Evolutionary conservation across 1,284 basidiomycete species (phyloP).

Genomic region (Papiliotrema terrestris): DNA sequence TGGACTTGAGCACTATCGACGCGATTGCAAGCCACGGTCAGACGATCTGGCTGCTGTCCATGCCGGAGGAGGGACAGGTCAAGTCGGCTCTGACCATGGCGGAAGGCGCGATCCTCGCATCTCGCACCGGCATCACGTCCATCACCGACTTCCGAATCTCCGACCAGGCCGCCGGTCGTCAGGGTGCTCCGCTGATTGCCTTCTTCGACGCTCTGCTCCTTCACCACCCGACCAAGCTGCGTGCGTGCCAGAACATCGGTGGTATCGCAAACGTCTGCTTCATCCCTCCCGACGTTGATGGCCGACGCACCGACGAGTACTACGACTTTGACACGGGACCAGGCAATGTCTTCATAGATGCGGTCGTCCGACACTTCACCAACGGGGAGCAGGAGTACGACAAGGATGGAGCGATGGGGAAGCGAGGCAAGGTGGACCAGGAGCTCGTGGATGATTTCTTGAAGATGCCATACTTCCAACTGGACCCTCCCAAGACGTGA

Average conservation of each 20-base stretch:
- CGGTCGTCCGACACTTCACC: slow-evolving; percentile 17
- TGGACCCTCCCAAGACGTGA: slow-evolving; percentile 27
- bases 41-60: slow-evolving; percentile 33
- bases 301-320: slow-evolving; percentile 10
- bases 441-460: slow-evolving; percentile 20
- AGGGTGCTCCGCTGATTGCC: slow-evolving; percentile 21
- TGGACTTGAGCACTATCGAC: slow-evolving; percentile 17
- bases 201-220: slow-evolving; percentile 23
- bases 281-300: slow-evolving; percentile 11
- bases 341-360: slow-evolving; percentile 27
- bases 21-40: slow-evolving; percentile 28
- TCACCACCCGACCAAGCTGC: slow-evolving; percentile 15
- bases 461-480: slow-evolving; percentile 16
- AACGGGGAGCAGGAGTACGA: slow-evolving; percentile 19
- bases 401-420: slow-evolving; percentile 20
- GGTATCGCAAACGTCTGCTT: slow-evolving; percentile 26
- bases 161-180: slow-evolving; percentile 20
- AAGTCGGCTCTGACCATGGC: slow-evolving; percentile 26
- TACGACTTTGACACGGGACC: slow-evolving; percentile 30
- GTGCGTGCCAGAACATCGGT: slow-evolving; percentile 28
- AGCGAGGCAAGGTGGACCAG: slow-evolving; percentile 22
- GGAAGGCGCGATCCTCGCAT: slow-evolving; percentile 20
- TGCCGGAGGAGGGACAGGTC: slow-evolving; percentile 28
- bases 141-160: slow-evolving; percentile 23
- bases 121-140: slow-evolving; percentile 15